Conservation (phyloP, 2,329 filamentous ascomycete species). For the Colletotrichum karsti region DNA sequence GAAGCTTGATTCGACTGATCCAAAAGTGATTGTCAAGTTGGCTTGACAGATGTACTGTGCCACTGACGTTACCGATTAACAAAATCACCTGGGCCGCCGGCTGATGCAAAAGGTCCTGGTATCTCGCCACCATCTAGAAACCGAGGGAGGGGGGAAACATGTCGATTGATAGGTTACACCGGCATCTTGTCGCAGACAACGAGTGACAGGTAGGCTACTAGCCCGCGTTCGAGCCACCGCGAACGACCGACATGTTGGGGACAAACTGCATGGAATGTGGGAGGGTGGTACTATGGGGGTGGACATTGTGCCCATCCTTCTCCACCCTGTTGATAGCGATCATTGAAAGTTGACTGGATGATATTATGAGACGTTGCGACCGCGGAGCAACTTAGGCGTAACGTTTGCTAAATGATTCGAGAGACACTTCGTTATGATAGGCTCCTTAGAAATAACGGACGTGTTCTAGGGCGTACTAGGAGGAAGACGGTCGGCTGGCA, state of each 20-base stretch:
- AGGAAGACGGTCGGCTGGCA: background rate
- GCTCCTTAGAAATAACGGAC: background rate
- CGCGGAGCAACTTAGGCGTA: background rate
- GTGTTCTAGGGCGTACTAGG: background rate
- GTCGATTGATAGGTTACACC: constrained; percentile 15
- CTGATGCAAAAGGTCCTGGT: background rate
- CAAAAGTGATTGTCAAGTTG: background rate
- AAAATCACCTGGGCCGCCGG: background rate
- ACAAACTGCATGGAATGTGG: background rate
- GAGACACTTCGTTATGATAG: background rate
- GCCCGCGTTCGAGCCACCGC: background rate
- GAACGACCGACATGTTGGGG: background rate
- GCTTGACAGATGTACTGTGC: constrained; percentile 1
- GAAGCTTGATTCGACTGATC: constrained; percentile 10
- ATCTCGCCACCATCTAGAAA: constrained; percentile 20
- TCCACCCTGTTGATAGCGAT: constrained; percentile 20
- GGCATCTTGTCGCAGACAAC: background rate
- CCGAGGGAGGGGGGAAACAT: background rate
- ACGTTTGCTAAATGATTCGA: background rate
- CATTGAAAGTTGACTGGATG: constrained; percentile 1
- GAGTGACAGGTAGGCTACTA: background rate
- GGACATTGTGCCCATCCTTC: background rate
- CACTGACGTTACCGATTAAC: constrained; percentile 13
- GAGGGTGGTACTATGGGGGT: constrained; percentile 7
- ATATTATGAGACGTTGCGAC: background rate